Conservation (phyloP, 2,329 filamentous ascomycete species). For the Cladosporium sp. region DNA sequence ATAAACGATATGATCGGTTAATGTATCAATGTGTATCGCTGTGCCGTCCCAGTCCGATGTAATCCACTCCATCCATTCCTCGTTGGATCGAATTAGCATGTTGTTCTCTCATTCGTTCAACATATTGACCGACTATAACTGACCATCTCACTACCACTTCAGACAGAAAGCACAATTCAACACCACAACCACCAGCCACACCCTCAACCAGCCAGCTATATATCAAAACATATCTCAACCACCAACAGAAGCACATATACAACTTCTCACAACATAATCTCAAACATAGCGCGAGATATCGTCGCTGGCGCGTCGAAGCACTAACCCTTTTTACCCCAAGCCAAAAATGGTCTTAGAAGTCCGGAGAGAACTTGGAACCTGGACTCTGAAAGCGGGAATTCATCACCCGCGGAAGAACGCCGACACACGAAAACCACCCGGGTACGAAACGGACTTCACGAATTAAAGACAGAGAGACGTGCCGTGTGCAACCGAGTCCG, state of each 20-base stretch:
- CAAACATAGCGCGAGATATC: neutral
- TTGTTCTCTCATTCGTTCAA: neutral
- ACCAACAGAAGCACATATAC: too few species aligned
- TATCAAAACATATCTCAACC: too few species aligned
- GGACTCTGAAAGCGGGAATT: neutral
- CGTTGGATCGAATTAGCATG: neutral
- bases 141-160: neutral
- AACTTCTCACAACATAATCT: neutral
- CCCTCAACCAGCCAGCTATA: neutral
- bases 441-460: neutral
- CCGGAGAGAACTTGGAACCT: neutral
- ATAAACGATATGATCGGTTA: neutral
- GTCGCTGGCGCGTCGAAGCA: neutral
- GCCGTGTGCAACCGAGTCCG: neutral
- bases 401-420: neutral
- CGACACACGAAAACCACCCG: constrained; percentile 3
- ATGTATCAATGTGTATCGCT: neutral
- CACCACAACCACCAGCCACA: neutral
- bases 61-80: too few species aligned
- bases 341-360: neutral
- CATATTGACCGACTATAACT: neutral
- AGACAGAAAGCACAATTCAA: neutral
- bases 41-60: neutral
- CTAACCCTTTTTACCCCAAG: neutral
- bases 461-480: neutral